phyloP scores from a whole-genome alignment of 2,329 filamentous ascomycete genomes.

The Sporothrix dimorphospora region DNA sequence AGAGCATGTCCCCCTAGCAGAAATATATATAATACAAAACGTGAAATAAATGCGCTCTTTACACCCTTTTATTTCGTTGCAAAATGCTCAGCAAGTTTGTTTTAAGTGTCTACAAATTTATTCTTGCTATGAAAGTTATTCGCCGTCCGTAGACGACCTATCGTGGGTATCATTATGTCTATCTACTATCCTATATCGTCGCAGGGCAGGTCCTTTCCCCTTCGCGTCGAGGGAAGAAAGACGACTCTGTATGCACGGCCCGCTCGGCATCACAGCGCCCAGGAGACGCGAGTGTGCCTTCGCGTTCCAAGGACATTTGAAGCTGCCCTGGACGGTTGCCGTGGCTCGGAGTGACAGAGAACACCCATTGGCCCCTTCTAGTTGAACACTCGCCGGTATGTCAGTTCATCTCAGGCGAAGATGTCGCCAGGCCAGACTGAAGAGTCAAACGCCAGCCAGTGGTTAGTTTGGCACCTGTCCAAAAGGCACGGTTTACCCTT shows the following conservation, averaged over 20 bases:
- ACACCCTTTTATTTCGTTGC: not conserved
- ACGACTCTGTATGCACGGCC: too few species aligned
- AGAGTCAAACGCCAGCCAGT: not conserved
- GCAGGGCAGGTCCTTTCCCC: not conserved
- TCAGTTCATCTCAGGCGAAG: not conserved
- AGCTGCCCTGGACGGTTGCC: too few species aligned
- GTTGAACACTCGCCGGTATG: too few species aligned
- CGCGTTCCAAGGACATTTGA: too few species aligned
- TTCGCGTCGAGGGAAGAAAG: not conserved
- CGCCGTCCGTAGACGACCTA: not conserved
- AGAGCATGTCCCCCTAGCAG: not conserved
- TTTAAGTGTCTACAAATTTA: not conserved
- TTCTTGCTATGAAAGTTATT: not conserved
- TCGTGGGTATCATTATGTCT: slow-evolving; percentile 26
- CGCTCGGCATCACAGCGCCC: too few species aligned
- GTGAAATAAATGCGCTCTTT: not conserved
- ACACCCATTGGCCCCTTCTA: too few species aligned
- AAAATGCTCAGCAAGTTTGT: not conserved
- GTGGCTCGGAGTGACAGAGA: too few species aligned
- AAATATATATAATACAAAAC: slow-evolving; percentile 5
- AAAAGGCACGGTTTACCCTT: not conserved
- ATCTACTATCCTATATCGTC: not conserved
- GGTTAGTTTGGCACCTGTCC: not conserved
- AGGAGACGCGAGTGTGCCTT: too few species aligned
- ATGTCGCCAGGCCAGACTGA: not conserved